phyloP scores from a whole-genome alignment of 352 stramenopile species.

The Globisporangium middletonii region DNA sequence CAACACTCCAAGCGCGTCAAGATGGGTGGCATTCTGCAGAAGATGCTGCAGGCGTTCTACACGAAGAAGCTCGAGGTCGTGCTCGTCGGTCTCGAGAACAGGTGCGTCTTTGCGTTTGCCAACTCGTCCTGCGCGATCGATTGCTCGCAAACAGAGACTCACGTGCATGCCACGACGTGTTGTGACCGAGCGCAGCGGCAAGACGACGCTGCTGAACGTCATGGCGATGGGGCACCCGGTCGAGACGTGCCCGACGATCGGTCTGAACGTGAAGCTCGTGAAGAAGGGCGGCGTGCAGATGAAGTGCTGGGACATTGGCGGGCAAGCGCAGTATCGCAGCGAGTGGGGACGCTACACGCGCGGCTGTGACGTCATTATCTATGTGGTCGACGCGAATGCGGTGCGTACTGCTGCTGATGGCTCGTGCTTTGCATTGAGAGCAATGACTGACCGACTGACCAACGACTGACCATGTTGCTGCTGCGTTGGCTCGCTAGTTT shows the following conservation, averaged over 20 bases:
- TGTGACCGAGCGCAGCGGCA: too few species aligned
- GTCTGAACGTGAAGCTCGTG: conserved; percentile 96
- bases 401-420: conserved; percentile 32
- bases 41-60: conserved; percentile 95
- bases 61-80: conserved; percentile 97
- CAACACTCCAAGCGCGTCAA: conserved; percentile 8
- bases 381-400: conserved; percentile 96
- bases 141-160: background rate
- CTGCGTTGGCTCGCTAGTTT: conserved; percentile 39
- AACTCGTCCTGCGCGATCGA: too few species aligned
- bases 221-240: conserved; percentile 94
- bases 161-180: background rate
- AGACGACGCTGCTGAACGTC: conserved; percentile 95
- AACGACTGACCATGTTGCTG: background rate
- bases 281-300: conserved; percentile 95
- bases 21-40: conserved; percentile 93
- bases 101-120: too few species aligned
- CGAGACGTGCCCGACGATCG: conserved; percentile 96
- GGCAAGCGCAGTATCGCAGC: conserved; percentile 94
- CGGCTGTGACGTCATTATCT: conserved; percentile 98
- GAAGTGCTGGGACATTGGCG: conserved; percentile 99
- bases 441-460: conserved; percentile 1
- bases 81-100: conserved; percentile 96
- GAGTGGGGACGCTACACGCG: conserved; percentile 93
- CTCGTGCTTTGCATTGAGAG: background rate